Base-by-base conservation (phyloP, 306 rosid genomes). In the Cucumis melo region DNA sequence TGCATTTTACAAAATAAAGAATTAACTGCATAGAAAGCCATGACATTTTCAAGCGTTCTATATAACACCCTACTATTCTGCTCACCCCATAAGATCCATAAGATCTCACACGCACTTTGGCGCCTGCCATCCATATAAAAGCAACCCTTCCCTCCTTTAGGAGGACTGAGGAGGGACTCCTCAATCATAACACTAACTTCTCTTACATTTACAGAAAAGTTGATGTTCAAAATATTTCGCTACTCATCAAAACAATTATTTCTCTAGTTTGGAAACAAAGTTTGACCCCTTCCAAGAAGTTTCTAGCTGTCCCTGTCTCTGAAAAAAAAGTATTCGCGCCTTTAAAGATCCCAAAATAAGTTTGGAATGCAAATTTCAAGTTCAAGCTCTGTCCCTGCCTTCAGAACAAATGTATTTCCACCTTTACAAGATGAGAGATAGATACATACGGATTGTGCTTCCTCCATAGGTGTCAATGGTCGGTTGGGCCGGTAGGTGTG, bases 401-500 rank as follows among this genome's bases (percentile, higher is more conserved):
- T 51, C 5, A 14, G 53, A 61, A 51, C n/a, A 56, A 21, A 64
- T 29, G 38, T 7, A 7, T n/a, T 38, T 77, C 54, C 41, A 14
- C 34, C 34, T 39, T 41, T 10, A 29, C 34, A 60, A 34, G 80
- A 78, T 55, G 80, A 71, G 73, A 75, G 75, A 82, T 34, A 75
- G 74, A 82, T 36, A 77, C 48, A 81, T 87, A 93, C 96, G 59
- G 90, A 82, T 86, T 89, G 96, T 68, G 88, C 61, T 89, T 91
- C 96, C 79, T 90, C 95, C 61, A 79, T 23, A 41, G 81, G 86
- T 12, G 89, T 91, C 86, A 89, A 80, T 80, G 91, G 98, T 57
- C 96, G 86, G 71, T 83, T 84, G 56, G 95, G 98, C 67, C 98
- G 92, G 81, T 93, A 93, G 5, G 98, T 91, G 74, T 89, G 90